Base-by-base conservation (phyloP, 2,329 filamentous ascomycete genomes). In the Talaromyces sp. region DNA sequence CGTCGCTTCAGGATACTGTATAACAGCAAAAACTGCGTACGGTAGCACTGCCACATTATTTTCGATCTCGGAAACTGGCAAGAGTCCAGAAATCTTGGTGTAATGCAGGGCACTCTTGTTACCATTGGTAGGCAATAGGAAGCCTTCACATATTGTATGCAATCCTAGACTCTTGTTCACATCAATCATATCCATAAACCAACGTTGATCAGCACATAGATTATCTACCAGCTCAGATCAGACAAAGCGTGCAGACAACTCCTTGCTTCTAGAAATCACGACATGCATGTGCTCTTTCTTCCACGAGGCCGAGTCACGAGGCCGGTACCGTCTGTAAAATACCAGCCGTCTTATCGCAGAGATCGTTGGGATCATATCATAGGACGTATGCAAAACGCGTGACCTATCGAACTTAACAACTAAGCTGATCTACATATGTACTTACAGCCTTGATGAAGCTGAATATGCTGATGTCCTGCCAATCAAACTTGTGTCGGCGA, bases 241-340 rank as follows among this genome's bases (percentile, higher is more conserved):
- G 25, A 50, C n/a, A 31, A 18, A 50, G 25, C 14, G 18, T 21
- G 12, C 8, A 31, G 9, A n/a, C 14, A n/a, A 25, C 23, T 28
- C 35, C 54, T 56, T 40, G 52, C 35, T 57, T 57, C 54, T 40
- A 42, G 54, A 57, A 57, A 57, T 31, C 54, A 21, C 11, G 18
- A 35, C 50, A 35, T 54, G 50, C 54, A 42, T 57, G 35, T 57
- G 25, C 35, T 42, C 33, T 56, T 39, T n/a, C 33, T 23, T 12
- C 54, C 54, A 57, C 54, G 37, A 39, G 54, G 54, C n/a, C 33
- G 21, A 42, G 54, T 57, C 54, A 57, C 54, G 35, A 57, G 54
- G 54, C 2, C 35, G 37, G 35, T 57, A 57, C 23, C 35, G 23
- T 42, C 35, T 42, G 54, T 42, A 40, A 56, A 39, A 23, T 55